Conservation (phyloP, 2,329 filamentous ascomycete species). For the Chaetomiaceae sp. region DNA sequence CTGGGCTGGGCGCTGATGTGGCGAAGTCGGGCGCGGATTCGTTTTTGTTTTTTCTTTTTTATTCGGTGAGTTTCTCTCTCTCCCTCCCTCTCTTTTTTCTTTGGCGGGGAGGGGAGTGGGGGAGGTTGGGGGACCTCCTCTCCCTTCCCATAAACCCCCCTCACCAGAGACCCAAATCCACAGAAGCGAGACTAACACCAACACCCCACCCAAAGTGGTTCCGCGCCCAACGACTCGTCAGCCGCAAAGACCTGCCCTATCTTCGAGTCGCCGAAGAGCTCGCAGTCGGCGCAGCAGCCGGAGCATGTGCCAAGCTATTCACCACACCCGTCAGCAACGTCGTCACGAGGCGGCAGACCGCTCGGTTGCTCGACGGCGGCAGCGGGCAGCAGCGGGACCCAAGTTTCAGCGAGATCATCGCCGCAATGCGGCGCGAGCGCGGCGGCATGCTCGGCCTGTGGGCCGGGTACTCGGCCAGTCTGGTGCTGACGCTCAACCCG, state of each 20-base stretch:
- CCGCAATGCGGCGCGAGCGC: constrained; percentile 62
- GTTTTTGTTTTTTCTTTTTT: constrained; percentile 82
- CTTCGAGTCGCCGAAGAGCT: constrained; percentile 68
- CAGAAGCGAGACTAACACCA: no score
- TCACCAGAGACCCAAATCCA: no score
- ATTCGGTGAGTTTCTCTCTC: constrained; percentile 45
- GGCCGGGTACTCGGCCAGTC: constrained; percentile 78
- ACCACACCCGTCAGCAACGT: constrained; percentile 80
- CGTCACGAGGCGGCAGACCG: constrained; percentile 75
- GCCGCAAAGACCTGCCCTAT: constrained; percentile 31
- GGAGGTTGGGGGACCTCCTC: no score
- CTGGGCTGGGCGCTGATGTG: constrained; percentile 58
- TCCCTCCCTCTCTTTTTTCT: no score
- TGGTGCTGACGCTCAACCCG: constrained; percentile 80
- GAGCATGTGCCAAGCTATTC: constrained; percentile 67
- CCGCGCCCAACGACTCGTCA: constrained; percentile 35
- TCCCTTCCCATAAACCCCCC: no score
- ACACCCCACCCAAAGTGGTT: no score
- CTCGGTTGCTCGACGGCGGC: constrained; percentile 27
- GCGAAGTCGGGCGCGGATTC: constrained; percentile 67
- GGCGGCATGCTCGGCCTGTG: constrained; percentile 67
- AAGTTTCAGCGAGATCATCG: constrained; percentile 53
- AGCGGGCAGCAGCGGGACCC: constrained; percentile 26
- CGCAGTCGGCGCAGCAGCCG: constrained; percentile 66
- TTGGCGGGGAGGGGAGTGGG: no score